A percentile compares a stretch with the other conserved stretches of the same genome.
These are phyloP conservation scores for Conticribra guillardii DNA, from an alignment of 108 stramenopile species.

Conservation along the genomic window DNA sequence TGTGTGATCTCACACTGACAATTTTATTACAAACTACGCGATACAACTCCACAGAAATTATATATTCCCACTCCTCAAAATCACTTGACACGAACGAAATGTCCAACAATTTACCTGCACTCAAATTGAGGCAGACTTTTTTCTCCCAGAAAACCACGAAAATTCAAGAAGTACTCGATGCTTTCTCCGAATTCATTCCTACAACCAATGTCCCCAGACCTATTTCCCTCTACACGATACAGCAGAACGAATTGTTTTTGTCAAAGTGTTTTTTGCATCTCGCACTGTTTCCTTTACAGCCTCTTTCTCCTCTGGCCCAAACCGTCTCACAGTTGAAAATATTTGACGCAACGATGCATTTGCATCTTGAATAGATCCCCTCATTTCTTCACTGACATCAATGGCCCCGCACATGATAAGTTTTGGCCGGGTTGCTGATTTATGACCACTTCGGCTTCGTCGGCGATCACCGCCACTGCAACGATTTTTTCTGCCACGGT, in stretches of 20 bases:
- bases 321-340: conserved; percentile 3
- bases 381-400: conserved; percentile 12
- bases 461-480: not conserved
- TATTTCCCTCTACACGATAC: not conserved
- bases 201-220: not conserved
- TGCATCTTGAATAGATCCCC: conserved; percentile 11
- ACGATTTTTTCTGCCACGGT: not conserved
- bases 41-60: too few species aligned
- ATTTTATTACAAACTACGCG: too few species aligned
- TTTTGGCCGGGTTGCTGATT: not conserved
- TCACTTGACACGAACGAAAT: too few species aligned
- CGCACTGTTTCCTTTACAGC: conserved; percentile 15
- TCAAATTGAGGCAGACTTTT: too few species aligned
- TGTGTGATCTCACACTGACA: too few species aligned
- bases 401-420: conserved; percentile 21
- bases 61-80: too few species aligned
- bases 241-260: not conserved
- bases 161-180: too few species aligned
- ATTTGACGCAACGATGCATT: conserved; percentile 12
- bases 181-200: too few species aligned
- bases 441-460: not conserved
- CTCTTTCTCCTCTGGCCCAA: conserved; percentile 22
- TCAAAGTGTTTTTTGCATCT: conserved; percentile 9
- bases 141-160: too few species aligned
- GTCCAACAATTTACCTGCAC: too few species aligned